Conservation (phyloP, 2,329 filamentous ascomycete species). For the Raffaelea ambrosiae region DNA sequence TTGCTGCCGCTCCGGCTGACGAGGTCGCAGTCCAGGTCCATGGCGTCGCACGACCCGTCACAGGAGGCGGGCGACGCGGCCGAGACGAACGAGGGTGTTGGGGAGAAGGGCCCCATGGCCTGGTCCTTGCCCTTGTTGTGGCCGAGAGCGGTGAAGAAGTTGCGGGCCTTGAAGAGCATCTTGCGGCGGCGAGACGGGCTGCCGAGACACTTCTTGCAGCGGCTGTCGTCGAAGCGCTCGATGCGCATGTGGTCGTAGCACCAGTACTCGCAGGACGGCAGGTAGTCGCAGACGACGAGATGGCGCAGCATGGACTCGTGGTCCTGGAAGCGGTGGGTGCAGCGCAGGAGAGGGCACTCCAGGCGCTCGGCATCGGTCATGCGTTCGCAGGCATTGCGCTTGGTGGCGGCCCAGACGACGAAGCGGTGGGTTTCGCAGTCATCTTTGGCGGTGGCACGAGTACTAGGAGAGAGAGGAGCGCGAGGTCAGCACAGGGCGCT, state of each 20-base stretch:
- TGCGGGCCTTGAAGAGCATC: constrained; percentile 44
- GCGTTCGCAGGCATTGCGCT: constrained; percentile 39
- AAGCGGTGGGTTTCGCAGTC: constrained; percentile 46
- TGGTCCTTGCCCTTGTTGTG: constrained; percentile 30
- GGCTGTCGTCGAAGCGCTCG: constrained; percentile 43
- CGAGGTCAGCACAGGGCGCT: background rate
- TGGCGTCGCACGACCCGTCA: background rate
- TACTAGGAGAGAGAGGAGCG: constrained; percentile 21
- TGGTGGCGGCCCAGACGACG: constrained; percentile 47
- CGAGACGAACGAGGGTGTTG: constrained; percentile 1
- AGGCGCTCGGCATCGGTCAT: constrained; percentile 40
- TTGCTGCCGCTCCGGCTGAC: constrained; percentile 6
- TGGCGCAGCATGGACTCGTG: constrained; percentile 48
- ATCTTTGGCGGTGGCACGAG: constrained; percentile 33
- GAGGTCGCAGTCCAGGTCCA: constrained; percentile 3
- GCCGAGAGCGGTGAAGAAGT: constrained; percentile 44
- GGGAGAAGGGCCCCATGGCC: constrained; percentile 11
- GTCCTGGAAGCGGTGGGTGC: constrained; percentile 38
- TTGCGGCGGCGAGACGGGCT: constrained; percentile 42
- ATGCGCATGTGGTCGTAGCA: constrained; percentile 46
- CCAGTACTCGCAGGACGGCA: constrained; percentile 44
- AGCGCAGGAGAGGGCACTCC: constrained; percentile 43
- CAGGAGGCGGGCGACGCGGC: background rate
- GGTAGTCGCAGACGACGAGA: constrained; percentile 37
- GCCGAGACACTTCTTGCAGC: constrained; percentile 40